Evolutionary conservation across 2,329 filamentous ascomycete species (phyloP).

Genomic region (Drechslerella coelobrocha): DNA sequence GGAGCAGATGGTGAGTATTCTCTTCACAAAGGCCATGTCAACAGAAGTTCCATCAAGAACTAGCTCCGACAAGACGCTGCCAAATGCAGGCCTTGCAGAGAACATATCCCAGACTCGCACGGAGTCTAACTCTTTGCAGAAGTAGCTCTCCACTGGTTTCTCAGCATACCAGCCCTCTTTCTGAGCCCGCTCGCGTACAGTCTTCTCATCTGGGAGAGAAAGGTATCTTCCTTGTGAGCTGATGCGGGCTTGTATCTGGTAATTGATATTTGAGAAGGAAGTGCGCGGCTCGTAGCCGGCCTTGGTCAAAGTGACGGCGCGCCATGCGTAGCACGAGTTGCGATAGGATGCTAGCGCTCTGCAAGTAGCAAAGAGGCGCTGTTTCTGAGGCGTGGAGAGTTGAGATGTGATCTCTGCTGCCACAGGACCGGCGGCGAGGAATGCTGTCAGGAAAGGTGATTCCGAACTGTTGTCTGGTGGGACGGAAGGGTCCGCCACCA

Average conservation of each 20-base stretch:
- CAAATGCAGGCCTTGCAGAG: constrained; percentile 34
- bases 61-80: constrained; percentile 33
- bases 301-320: constrained; percentile 33
- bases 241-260: constrained; percentile 33
- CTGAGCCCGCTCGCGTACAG: constrained; percentile 16
- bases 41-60: constrained; percentile 39
- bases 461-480: constrained; percentile 16
- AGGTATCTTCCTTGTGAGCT: constrained; percentile 32
- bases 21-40: constrained; percentile 36
- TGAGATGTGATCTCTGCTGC: constrained; percentile 47
- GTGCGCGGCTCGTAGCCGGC: constrained; percentile 36
- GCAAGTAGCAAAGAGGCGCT: constrained; percentile 41
- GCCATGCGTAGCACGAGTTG: constrained; percentile 48
- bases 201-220: constrained; percentile 24
- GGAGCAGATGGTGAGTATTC: constrained; percentile 33
- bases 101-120: constrained; percentile 38
- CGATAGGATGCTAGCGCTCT: constrained; percentile 24
- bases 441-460: constrained; percentile 38
- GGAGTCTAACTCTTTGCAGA: constrained; percentile 31
- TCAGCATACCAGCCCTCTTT: constrained; percentile 18
- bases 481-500: constrained; percentile 19
- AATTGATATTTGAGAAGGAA: constrained; percentile 26
- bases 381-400: constrained; percentile 37
- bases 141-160: constrained; percentile 31
- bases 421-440: constrained; percentile 32